Evolutionary conservation across 495 filamentous ascomycete genomes (phyloP), one percentile per base, ranked within the genome.

Genomic region (Hypoxylon fragiforme): DNA sequence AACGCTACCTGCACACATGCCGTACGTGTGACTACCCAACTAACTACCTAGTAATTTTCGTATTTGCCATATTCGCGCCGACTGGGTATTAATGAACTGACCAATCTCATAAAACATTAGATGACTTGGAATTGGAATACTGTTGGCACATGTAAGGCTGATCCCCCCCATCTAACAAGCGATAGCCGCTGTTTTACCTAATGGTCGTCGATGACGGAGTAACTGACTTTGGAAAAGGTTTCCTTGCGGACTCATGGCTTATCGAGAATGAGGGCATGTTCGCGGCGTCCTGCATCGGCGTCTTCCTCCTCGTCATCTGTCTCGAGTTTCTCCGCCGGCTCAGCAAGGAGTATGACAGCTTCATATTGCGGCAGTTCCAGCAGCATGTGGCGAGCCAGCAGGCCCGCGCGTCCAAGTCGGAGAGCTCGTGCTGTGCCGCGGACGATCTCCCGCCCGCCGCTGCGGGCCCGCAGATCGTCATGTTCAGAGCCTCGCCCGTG

Each of bases 101-200:
- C 37, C 41, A 28, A 49, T 11, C n/a, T n/a, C n/a, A n/a, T n/a
- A n/a, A n/a, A n/a, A 36, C 7, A 4, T 7, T 43, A 82, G 79
- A 83, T 83, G 80, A 68, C 79, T 38, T 83, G 80, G 79, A 82
- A 82, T 66, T 83, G 79, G 79, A 70, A 79, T 63, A 81, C 76
- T 0, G 67, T 80, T 56, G 76, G 80, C 48, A 52, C 77, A 39
- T 80, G 73, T 64, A 64, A 24, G 62, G 2, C 28, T 31, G 20
- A 34, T n/a, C n/a, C n/a, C n/a, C n/a, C n/a, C n/a, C n/a, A n/a
- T n/a, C n/a, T n/a, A n/a, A n/a, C n/a, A n/a, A n/a, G n/a, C n/a
- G n/a, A n/a, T n/a, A n/a, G n/a, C n/a, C n/a, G n/a, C n/a, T n/a
- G n/a, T n/a, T n/a, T n/a, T n/a, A n/a, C n/a, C n/a, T n/a, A n/a